These are phyloP conservation scores for Saksenaea oblongispora DNA, from an alignment of 371 early-diverging fungal species.

Conservation along the genomic window DNA sequence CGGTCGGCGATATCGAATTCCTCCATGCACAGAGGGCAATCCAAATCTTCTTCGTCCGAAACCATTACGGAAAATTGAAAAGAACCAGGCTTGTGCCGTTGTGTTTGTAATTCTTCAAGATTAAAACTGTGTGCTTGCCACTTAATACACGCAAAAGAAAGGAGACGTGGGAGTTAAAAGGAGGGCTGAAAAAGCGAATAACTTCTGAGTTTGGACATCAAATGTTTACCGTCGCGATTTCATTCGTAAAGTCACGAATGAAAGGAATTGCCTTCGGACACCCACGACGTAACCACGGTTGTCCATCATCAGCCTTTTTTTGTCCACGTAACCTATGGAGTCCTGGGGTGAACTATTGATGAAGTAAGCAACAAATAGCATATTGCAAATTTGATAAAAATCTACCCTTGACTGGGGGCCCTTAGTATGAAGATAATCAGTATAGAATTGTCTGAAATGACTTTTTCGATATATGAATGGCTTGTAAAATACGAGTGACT, in stretches of 20 bases:
- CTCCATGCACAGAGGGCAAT: slow-evolving; percentile 89
- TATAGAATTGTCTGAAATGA: too few species aligned
- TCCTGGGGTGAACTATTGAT: too few species aligned
- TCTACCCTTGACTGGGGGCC: too few species aligned
- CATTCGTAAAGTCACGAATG: neutral
- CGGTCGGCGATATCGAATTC: slow-evolving; percentile 84
- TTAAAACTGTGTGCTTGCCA: neutral
- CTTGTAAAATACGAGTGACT: too few species aligned
- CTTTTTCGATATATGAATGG: too few species aligned
- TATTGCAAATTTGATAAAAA: too few species aligned
- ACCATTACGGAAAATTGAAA: slow-evolving; percentile 11
- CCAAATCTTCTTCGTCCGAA: slow-evolving; percentile 76
- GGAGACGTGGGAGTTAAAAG: slow-evolving; percentile 3
- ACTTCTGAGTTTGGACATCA: slow-evolving; percentile 6
- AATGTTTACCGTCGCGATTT: neutral
- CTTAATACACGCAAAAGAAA: slow-evolving; percentile 1
- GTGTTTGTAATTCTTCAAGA: slow-evolving; percentile 1
- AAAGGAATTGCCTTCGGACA: too few species aligned
- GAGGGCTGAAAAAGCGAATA: slow-evolving; percentile 5
- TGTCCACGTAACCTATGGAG: too few species aligned
- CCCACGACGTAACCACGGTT: too few species aligned
- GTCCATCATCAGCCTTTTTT: too few species aligned
- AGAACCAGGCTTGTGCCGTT: neutral
- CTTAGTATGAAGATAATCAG: too few species aligned
- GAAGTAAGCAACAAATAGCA: too few species aligned